Evolutionary conservation across 306 rosid species (phyloP).

Genomic region (Medicago ruthenica): DNA sequence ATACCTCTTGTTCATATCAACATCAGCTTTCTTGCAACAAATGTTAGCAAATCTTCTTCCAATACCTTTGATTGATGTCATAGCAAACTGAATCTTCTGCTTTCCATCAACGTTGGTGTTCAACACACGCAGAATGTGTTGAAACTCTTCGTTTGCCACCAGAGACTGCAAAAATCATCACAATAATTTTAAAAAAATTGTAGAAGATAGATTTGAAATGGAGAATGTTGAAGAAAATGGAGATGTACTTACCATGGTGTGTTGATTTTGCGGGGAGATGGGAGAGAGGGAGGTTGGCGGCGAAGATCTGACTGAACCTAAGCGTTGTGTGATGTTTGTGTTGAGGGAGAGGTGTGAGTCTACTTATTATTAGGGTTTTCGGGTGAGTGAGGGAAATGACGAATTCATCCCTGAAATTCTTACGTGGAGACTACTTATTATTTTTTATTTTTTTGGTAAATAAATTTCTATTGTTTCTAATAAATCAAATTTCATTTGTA

Average conservation of each 20-base stretch:
- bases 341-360: not conserved
- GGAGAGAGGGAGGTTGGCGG: conserved; percentile 6
- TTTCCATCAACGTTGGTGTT: conserved; percentile 28
- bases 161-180: conserved; percentile 1
- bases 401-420: not conserved
- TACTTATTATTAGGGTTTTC: conserved; percentile 21
- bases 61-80: conserved; percentile 30
- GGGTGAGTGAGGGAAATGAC: not conserved
- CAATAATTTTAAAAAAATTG: not conserved
- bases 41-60: conserved; percentile 25
- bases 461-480: too few relatives aligned
- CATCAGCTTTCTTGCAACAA: conserved; percentile 25
- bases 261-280: not conserved
- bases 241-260: conserved; percentile 42
- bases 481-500: too few relatives aligned
- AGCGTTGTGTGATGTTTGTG: not conserved
- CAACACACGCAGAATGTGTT: conserved; percentile 29
- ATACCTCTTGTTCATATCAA: conserved; percentile 25
- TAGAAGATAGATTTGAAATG: not conserved
- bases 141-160: conserved; percentile 26
- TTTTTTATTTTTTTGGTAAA: too few relatives aligned
- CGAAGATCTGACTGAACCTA: not conserved
- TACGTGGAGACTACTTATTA: too few relatives aligned
- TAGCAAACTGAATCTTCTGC: conserved; percentile 16
- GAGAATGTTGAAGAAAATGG: not conserved